phyloP scores from a whole-genome alignment of 192 early-diverging fungal genomes.

The Spinellus fusiger region DNA sequence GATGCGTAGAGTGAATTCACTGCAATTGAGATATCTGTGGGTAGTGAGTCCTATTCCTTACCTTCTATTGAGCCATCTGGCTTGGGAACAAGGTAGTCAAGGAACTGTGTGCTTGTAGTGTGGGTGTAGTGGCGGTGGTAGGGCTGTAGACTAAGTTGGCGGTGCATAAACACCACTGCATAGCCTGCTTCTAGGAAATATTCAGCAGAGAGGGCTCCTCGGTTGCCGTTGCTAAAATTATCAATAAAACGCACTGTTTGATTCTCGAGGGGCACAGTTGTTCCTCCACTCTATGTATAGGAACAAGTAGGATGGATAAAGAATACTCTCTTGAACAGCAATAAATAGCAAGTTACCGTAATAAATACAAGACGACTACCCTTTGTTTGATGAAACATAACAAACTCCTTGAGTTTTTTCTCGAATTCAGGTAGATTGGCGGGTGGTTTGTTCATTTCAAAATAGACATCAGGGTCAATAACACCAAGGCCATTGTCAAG shows the following conservation, averaged over 20 bases:
- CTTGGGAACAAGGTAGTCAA: constrained; percentile 74
- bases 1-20: constrained; percentile 65
- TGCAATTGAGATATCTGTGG: constrained; percentile 11
- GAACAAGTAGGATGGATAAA: not conserved
- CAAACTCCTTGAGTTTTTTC: constrained; percentile 49
- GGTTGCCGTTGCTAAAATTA: constrained; percentile 95
- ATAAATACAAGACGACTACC: constrained; percentile 77
- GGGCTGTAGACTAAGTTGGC: constrained; percentile 90
- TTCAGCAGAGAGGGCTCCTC: constrained; percentile 95
- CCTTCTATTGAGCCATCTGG: constrained; percentile 55
- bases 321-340: no score
- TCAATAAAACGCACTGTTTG: constrained; percentile 98
- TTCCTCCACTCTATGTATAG: constrained; percentile 72
- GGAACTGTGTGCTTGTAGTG: constrained; percentile 54
- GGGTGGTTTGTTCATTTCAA: constrained; percentile 64
- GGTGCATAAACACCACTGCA: constrained; percentile 92
- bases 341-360: constrained; percentile 48
- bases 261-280: constrained; percentile 91
- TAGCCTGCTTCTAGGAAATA: constrained; percentile 85
- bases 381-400: constrained; percentile 40
- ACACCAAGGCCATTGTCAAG: constrained; percentile 36
- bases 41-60: constrained; percentile 17
- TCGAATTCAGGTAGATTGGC: constrained; percentile 54
- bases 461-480: constrained; percentile 73
- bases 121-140: constrained; percentile 90